Conservation (phyloP, 139 green algal species). For the Micractinium sp. region DNA sequence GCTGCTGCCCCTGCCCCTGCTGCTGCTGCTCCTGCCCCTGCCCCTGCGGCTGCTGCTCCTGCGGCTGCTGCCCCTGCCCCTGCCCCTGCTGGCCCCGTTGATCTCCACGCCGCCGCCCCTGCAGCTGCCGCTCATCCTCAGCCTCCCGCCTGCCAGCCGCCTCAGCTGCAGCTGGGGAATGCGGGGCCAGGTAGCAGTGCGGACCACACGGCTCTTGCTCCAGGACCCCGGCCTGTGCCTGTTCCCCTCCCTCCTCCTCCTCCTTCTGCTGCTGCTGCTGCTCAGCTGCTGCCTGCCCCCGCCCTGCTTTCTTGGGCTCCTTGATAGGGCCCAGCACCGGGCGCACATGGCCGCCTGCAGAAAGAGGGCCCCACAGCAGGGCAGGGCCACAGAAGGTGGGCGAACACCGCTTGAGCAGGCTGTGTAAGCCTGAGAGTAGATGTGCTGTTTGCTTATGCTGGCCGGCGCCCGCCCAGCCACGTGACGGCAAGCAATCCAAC, state of each 20-base stretch:
- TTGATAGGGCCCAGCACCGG: slow-evolving; percentile 6
- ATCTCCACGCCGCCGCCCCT: not conserved
- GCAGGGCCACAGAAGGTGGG: no score
- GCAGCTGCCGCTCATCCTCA: not conserved
- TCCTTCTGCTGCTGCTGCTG: not conserved
- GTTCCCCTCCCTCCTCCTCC: not conserved
- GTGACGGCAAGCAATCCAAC: no score
- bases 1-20: not conserved
- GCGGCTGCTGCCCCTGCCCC: not conserved
- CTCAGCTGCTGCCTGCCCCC: not conserved
- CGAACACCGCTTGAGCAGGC: no score
- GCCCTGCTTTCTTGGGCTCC: not conserved
- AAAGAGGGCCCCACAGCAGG: no score
- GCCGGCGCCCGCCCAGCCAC: no score
- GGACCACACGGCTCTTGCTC: slow-evolving; percentile 39
- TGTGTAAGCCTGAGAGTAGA: no score
- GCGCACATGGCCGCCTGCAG: slow-evolving; percentile 11
- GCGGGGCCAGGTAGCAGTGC: slow-evolving; percentile 43
- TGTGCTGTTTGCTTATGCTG: no score
- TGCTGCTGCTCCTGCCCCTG: not conserved
- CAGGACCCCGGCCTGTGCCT: not conserved
- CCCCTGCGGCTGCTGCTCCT: not conserved
- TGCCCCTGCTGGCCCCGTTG: not conserved
- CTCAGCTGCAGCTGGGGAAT: not conserved
- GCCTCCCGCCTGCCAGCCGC: not conserved